These are phyloP conservation scores for Pleurotus sapidus DNA, from an alignment of 768 basidiomycete species.

Conservation along the genomic window DNA sequence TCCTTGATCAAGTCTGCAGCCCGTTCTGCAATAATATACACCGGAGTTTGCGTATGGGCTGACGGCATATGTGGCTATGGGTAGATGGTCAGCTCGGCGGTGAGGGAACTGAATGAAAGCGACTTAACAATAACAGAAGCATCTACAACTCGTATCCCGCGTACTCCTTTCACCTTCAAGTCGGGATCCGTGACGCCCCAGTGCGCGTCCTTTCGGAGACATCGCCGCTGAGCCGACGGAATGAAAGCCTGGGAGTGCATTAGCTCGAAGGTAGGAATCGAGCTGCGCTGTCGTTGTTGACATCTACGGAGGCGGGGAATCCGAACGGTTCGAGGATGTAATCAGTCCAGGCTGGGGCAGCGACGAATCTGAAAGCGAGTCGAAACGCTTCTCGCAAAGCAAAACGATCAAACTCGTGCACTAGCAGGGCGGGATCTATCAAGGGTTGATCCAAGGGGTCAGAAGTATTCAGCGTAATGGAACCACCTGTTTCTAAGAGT, in stretches of 20 bases:
- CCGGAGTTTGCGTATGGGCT: conserved; percentile 25
- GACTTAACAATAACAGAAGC: conserved; percentile 31
- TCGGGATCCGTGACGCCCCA: conserved; percentile 36
- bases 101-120: neutral
- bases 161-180: conserved; percentile 31
- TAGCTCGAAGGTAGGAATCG: conserved; percentile 19
- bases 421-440: conserved; percentile 48
- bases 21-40: conserved; percentile 27
- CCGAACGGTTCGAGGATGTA: conserved; percentile 21
- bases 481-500: conserved; percentile 26
- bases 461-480: conserved; percentile 35
- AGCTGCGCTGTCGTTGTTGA: conserved; percentile 23
- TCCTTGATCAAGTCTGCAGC: conserved; percentile 25
- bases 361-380: conserved; percentile 19
- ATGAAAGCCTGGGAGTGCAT: conserved; percentile 23
- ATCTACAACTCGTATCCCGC: conserved; percentile 34
- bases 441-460: conserved; percentile 43
- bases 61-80: conserved; percentile 19
- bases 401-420: conserved; percentile 25
- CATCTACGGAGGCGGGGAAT: conserved; percentile 12
- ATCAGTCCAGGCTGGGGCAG: conserved; percentile 21
- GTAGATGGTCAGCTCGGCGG: neutral
- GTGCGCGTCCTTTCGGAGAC: conserved; percentile 21
- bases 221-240: conserved; percentile 31
- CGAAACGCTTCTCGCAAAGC: conserved; percentile 22